Conservation (phyloP, 768 basidiomycete genomes). For the Collybiopsis luxurians region DNA sequence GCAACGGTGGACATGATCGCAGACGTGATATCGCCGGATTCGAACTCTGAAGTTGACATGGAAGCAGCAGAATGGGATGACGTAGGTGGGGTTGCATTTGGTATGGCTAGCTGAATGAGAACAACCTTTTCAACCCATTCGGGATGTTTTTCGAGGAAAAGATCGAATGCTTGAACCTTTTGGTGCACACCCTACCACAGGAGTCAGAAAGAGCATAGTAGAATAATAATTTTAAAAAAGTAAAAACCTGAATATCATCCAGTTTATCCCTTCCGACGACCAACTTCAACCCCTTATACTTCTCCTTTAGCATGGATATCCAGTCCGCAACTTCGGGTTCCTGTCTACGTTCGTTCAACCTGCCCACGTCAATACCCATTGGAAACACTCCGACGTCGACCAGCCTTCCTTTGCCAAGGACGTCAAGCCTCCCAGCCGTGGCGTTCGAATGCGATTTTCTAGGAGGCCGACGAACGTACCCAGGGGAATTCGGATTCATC, state of each 20-base stretch:
- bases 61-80: constrained; percentile 1
- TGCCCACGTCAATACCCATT: constrained; percentile 82
- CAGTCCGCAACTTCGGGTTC: constrained; percentile 82
- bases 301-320: constrained; percentile 74
- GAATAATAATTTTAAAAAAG: not conserved
- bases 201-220: not conserved
- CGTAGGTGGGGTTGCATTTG: not conserved
- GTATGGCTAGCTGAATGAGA: constrained; percentile 75
- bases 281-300: constrained; percentile 83
- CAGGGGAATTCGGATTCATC: not conserved
- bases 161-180: constrained; percentile 81
- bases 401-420: constrained; percentile 50
- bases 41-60: not conserved
- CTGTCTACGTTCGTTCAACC: constrained; percentile 65
- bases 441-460: not conserved
- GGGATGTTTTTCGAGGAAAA: constrained; percentile 76
- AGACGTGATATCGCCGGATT: constrained; percentile 4
- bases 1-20: constrained; percentile 41
- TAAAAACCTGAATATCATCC: constrained; percentile 69
- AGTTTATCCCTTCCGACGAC: constrained; percentile 88
- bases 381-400: constrained; percentile 89
- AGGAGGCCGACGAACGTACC: not conserved
- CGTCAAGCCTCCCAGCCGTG: constrained; percentile 1
- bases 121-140: constrained; percentile 80
- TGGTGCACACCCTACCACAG: constrained; percentile 65